Percentiles rank a stretch among this genome's conserved stretches.
phyloP scores from a whole-genome alignment of 108 stramenopile species.

The Aurantiochytrium sp. region DNA sequence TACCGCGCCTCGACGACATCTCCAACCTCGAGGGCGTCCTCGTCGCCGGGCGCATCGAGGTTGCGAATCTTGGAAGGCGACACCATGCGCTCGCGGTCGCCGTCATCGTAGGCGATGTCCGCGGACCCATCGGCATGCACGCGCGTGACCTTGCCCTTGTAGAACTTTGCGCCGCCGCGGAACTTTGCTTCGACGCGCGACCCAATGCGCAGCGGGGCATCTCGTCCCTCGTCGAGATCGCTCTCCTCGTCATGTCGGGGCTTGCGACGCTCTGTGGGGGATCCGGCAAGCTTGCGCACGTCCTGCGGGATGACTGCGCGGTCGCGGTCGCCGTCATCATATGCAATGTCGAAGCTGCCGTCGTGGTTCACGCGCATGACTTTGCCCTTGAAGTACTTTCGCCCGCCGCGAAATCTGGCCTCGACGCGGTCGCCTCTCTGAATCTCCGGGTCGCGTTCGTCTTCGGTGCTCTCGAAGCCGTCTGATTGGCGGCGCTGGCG shows the following conservation, averaged over 20 bases:
- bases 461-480: background rate
- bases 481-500: background rate
- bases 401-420: conserved; percentile 23
- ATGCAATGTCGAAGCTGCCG: conserved; percentile 50
- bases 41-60: background rate
- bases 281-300: background rate
- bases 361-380: conserved; percentile 46
- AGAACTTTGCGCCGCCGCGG: conserved; percentile 15
- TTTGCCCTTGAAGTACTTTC: conserved; percentile 47
- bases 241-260: background rate
- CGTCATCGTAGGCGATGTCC: conserved; percentile 46
- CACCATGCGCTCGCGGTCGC: conserved; percentile 2
- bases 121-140: conserved; percentile 45
- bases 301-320: background rate
- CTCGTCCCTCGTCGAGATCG: background rate
- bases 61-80: background rate
- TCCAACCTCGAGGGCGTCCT: conserved; percentile 32
- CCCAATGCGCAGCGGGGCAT: background rate
- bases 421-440: background rate
- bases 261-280: background rate
- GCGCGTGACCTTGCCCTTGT: conserved; percentile 12
- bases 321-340: conserved; percentile 30
- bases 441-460: background rate
- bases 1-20: conserved; percentile 54
- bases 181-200: background rate